Base-by-base conservation (phyloP, 2,329 filamentous ascomycete species). In the Pseudogymnoascus sp. region DNA sequence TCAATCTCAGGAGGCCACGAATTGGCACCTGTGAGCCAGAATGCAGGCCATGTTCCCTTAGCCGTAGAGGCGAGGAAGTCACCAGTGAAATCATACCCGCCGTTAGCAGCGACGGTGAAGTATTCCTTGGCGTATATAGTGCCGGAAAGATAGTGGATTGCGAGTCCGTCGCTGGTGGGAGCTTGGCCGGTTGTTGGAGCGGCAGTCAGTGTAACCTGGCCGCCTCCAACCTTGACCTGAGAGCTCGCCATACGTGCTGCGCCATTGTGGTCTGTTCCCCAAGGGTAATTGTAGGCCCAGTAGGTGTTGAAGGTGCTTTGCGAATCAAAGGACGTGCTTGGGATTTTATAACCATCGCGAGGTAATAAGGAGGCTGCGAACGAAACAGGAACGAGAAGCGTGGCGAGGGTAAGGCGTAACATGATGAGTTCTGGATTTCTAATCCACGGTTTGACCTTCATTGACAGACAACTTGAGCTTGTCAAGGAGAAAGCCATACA, bases 1-100 rank as follows among this genome's bases (percentile, higher is more conserved):
- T 85, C 83, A 63, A 85, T 79, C 77, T 85, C 83, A 0, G 83
- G 83, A 14, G 83, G 83, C 83, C 83, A 85, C 0, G 78, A 76
- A 51, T 81, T 70, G 0, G 81, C 81, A 0, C 77, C 81, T 1
- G 81, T 84, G 13, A 85, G 72, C 83, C 83, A 85, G 68, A 85
- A 85, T 0, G 83, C 83, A 0, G 83, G 83, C 83, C 83, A 85
- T 0, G 81, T 83, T 1, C 69, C 69, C 48, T 64, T 65, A 3
- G 6, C 81, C 78, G 65, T 75, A 68, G 77, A 71, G 0, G 78
- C 78, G 62, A 75, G 70, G 65, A 80, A 78, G 11, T 74, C 71
- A 0, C 72, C 77, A 1, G 65, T 68, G 67, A 80, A 78, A 57
- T 78, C 72, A 8, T 77, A 72, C 0, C 77, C 77, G 1, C 77